Evolutionary conservation across 257 asterid genomes (phyloP), one percentile per base, ranked within the genome.

Genomic region (Lavandula angustifolia): DNA sequence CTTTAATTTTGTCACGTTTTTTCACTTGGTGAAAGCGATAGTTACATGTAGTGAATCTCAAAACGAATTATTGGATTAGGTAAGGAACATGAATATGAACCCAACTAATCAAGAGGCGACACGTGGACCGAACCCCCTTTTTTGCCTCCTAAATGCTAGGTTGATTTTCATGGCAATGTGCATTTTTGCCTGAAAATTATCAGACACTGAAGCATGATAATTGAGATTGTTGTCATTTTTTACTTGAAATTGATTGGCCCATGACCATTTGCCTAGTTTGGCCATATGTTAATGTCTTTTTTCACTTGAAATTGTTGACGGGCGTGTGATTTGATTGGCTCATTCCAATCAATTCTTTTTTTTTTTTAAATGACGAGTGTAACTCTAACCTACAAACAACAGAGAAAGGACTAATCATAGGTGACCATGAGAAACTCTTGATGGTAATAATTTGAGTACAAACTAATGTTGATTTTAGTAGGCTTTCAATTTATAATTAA

Each of bases 151-250:
- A 49, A 48, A 51, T 69, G 60, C 52, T 64, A 73, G 73, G 70
- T 54, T 75, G 78, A 64, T 61, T 57, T 72, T n/a, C 75, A 68
- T 73, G 80, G 68, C 64, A 62, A 54, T 43, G 41, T 54, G 71
- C 60, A 54, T 10, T 32, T 11, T 5, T 81, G 81, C 82, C 69
- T 46, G 3, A 40, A 37, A 40, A 40, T 54, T 66, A 66, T 61
- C 58, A 71, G 82, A 80, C 89, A 83, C 2, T 58, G 68, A 74
- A 69, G 71, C 54, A 0, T 43, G 65, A 53, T 68, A n/a, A 60
- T 57, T 67, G 56, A 18, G 32, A 68, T 32, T n/a, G n/a, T n/a
- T n/a, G n/a, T n/a, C n/a, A n/a, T n/a, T n/a, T n/a, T n/a, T n/a
- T n/a, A n/a, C n/a, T n/a, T n/a, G n/a, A n/a, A n/a, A n/a, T n/a